Percentiles rank a stretch among this genome's conserved stretches.
Conservation (phyloP, 129 eudicot species). For the Artemisia tridentata region DNA sequence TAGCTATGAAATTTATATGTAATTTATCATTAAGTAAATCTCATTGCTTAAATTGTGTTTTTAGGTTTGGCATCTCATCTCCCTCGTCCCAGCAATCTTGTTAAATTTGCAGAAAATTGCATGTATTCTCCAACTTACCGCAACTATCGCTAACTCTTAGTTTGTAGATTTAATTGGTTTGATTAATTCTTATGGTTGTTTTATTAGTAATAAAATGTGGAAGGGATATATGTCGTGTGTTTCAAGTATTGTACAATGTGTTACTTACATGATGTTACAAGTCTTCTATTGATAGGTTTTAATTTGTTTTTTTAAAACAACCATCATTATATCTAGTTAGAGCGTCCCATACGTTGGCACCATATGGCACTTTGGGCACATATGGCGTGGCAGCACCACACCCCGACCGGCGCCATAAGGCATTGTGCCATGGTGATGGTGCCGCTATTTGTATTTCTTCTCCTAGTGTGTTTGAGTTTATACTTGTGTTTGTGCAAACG, state of each 20-base stretch:
- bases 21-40: not conserved
- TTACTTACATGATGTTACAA: slow-evolving; percentile 9
- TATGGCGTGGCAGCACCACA: too few relatives aligned
- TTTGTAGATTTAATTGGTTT: slow-evolving; percentile 17
- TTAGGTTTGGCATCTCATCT: slow-evolving; percentile 81
- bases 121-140: slow-evolving; percentile 92
- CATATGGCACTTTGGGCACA: too few relatives aligned
- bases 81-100: slow-evolving; percentile 76
- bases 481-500: too few relatives aligned
- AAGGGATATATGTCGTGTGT: slow-evolving; percentile 20
- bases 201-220: not conserved
- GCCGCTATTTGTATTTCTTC: too few relatives aligned
- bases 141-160: slow-evolving; percentile 50
- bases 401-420: too few relatives aligned
- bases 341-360: too few relatives aligned
- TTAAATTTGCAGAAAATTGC: slow-evolving; percentile 85
- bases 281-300: slow-evolving; percentile 18
- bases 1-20: not conserved
- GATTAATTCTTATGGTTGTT: slow-evolving; percentile 18
- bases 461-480: too few relatives aligned
- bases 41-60: slow-evolving; percentile 5
- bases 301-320: too few relatives aligned
- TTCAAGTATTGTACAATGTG: slow-evolving; percentile 25
- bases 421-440: too few relatives aligned
- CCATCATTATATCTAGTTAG: too few relatives aligned